Conservation (phyloP, 257 asterid species). For the Phtheirospermum japonicum region DNA sequence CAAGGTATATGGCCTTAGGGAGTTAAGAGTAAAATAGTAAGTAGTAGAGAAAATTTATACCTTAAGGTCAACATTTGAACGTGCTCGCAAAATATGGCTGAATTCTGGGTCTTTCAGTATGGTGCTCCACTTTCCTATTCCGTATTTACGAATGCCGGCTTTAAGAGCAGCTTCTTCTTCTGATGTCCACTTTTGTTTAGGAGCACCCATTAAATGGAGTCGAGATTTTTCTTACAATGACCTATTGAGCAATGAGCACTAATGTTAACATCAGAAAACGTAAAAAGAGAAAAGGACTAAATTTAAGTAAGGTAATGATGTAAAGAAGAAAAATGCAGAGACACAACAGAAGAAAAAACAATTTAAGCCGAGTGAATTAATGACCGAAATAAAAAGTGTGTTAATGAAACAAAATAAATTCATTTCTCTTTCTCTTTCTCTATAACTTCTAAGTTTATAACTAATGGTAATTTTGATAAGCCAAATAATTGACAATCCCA, state of each 20-base stretch:
- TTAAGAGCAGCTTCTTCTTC: constrained; percentile 99
- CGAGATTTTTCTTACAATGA: constrained; percentile 27
- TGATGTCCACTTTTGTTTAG: constrained; percentile 94
- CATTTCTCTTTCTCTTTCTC: not conserved
- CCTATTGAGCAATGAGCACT: constrained; percentile 15
- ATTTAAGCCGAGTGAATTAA: not conserved
- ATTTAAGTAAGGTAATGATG: not conserved
- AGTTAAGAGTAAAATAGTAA: no score
- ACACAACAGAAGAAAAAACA: not conserved
- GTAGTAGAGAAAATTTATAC: constrained; percentile 32
- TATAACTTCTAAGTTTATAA: constrained; percentile 4
- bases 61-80: constrained; percentile 99
- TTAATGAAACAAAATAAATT: not conserved
- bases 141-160: constrained; percentile 87
- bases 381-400: constrained; percentile 13
- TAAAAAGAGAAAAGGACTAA: constrained; percentile 7
- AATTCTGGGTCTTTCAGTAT: constrained; percentile 94
- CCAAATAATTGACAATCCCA: not conserved
- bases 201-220: constrained; percentile 79
- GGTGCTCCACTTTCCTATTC: constrained; percentile 95
- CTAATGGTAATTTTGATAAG: not conserved
- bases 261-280: constrained; percentile 21
- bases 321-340: not conserved
- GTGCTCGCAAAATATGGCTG: constrained; percentile 58
- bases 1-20: no score